Percentiles rank a stretch among this genome's conserved stretches.
Conservation (phyloP, 495 filamentous ascomycete species). For the Lophiostoma macrostomum region DNA sequence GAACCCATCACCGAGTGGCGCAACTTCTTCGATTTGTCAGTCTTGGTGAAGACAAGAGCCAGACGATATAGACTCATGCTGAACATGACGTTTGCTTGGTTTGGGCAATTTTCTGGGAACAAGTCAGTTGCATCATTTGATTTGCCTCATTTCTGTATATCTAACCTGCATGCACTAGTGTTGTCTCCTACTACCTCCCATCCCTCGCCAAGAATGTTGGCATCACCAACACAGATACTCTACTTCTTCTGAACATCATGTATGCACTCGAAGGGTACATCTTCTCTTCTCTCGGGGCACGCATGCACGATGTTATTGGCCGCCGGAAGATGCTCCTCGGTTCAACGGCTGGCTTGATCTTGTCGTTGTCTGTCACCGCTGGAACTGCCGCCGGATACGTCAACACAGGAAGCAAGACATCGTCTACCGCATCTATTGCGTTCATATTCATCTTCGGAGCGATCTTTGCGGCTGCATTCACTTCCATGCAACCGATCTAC, state of each 20-base stretch:
- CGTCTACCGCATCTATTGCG: constrained; percentile 12
- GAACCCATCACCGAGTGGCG: constrained; percentile 24
- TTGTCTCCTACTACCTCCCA: constrained; percentile 28
- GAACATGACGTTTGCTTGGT: constrained; percentile 28
- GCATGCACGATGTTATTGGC: constrained; percentile 29
- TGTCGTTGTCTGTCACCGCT: constrained; percentile 22
- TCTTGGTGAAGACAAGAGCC: constrained; percentile 16
- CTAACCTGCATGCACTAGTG: constrained; percentile 5
- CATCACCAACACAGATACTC: constrained; percentile 14
- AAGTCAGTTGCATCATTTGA: constrained; percentile 10
- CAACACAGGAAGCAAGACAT: constrained; percentile 16
- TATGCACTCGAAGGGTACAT: constrained; percentile 27
- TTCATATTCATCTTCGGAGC: constrained; percentile 29
- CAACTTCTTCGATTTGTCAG: constrained; percentile 26
- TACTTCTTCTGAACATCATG: constrained; percentile 31
- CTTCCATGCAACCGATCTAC: constrained; percentile 28
- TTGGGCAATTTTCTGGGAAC: constrained; percentile 31
- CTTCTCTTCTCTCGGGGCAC: constrained; percentile 28
- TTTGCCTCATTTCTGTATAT: not conserved
- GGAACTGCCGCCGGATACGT: constrained; percentile 27
- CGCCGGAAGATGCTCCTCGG: constrained; percentile 32
- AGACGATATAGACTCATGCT: constrained; percentile 24
- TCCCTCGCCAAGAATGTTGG: constrained; percentile 25
- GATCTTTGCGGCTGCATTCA: constrained; percentile 23
- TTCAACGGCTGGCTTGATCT: constrained; percentile 18